phyloP scores from a whole-genome alignment of 2,329 filamentous ascomycete genomes.

The Aurifilum marmelostoma region DNA sequence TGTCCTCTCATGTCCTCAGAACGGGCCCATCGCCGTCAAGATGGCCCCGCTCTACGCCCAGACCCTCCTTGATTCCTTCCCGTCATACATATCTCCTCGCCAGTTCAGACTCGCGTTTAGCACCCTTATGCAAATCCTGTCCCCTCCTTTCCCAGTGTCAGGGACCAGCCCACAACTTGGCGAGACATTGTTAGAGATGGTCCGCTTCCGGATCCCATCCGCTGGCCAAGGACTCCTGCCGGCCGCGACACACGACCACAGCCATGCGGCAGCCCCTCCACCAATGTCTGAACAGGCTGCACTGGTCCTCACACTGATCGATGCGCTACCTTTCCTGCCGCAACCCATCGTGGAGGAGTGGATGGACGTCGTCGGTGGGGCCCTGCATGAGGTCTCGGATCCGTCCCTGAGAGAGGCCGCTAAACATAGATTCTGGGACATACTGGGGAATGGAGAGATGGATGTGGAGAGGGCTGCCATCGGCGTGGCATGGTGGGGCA shows the following conservation, averaged over 20 bases:
- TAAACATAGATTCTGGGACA: conserved; percentile 76
- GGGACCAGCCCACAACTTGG: conserved; percentile 76
- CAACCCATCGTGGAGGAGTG: conserved; percentile 76
- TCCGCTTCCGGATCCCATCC: conserved; percentile 66
- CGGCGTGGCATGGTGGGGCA: conserved; percentile 86
- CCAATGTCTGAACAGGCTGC: conserved; percentile 77
- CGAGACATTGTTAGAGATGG: conserved; percentile 78
- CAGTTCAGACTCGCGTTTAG: conserved; percentile 90
- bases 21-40: conserved; percentile 68
- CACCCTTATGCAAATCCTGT: conserved; percentile 79
- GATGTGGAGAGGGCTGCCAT: conserved; percentile 81
- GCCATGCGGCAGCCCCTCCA: conserved; percentile 37
- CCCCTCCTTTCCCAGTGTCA: conserved; percentile 76
- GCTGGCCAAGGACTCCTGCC: conserved; percentile 49
- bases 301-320: conserved; percentile 75
- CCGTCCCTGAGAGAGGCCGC: conserved; percentile 64
- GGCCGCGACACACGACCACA: conserved; percentile 44
- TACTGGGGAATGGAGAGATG: conserved; percentile 81
- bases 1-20: conserved; percentile 78
- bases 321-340: conserved; percentile 75
- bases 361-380: conserved; percentile 71
- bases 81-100: conserved; percentile 73
- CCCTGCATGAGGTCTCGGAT: conserved; percentile 68
- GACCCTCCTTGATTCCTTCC: conserved; percentile 79
- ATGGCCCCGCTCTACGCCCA: conserved; percentile 85